phyloP scores from a whole-genome alignment of 371 early-diverging fungal genomes.

The Syncephalastrum racemosum region DNA sequence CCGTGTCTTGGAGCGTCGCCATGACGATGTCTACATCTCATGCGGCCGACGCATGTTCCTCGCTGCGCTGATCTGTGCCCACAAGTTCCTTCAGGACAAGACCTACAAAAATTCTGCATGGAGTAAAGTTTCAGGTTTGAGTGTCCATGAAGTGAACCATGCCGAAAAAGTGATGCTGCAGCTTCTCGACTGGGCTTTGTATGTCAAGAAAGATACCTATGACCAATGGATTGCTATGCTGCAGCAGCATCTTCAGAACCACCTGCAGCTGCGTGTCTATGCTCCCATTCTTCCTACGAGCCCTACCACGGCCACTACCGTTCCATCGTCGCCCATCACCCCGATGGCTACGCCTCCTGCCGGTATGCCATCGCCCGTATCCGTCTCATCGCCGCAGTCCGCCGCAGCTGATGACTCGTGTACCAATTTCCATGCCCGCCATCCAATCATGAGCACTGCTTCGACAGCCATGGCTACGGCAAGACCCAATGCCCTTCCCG shows the following conservation, averaged over 20 bases:
- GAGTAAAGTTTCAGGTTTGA: constrained; percentile 76
- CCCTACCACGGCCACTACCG: background rate
- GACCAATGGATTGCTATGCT: constrained; percentile 53
- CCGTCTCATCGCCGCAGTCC: too few relatives aligned
- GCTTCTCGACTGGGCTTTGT: constrained; percentile 73
- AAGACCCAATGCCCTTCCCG: too few relatives aligned
- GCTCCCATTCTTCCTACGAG: background rate
- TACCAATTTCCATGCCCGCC: too few relatives aligned
- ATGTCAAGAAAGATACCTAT: constrained; percentile 60
- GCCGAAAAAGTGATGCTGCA: constrained; percentile 73
- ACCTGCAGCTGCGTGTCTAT: constrained; percentile 7
- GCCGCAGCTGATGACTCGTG: too few relatives aligned
- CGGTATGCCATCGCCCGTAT: too few relatives aligned
- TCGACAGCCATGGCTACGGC: too few relatives aligned
- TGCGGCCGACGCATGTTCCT: constrained; percentile 85
- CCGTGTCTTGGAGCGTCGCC: constrained; percentile 28
- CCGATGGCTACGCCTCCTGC: background rate
- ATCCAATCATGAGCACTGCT: too few relatives aligned
- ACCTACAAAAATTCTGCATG: constrained; percentile 83
- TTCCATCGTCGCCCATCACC: background rate
- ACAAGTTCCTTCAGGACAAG: constrained; percentile 79
- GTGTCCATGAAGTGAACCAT: constrained; percentile 68
- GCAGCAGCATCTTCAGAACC: constrained; percentile 23
- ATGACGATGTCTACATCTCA: constrained; percentile 36
- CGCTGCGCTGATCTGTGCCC: constrained; percentile 75